These are phyloP conservation scores for Phaseolus coccineus DNA, from an alignment of 331 rosid species.

Conservation along the genomic window DNA sequence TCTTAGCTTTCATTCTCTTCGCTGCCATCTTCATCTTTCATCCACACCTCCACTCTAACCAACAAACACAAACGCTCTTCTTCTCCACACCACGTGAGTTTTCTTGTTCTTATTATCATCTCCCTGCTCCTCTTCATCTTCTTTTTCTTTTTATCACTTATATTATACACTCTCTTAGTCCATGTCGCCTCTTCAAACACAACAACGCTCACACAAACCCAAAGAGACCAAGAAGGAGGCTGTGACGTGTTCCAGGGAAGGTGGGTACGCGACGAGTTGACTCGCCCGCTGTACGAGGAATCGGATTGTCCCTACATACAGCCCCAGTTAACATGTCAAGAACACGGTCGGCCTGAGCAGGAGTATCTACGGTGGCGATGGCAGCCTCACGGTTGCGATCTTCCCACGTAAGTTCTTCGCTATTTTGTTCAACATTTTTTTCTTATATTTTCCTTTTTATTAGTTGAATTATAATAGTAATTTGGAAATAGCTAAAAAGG, in stretches of 20 bases:
- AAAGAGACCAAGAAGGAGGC: slow-evolving; percentile 38
- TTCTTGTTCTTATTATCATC: not conserved
- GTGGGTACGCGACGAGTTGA: slow-evolving; percentile 86
- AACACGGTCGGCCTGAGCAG: slow-evolving; percentile 80
- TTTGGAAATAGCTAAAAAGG: not conserved
- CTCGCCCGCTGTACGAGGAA: slow-evolving; percentile 80
- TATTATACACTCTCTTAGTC: no score
- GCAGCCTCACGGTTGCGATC: slow-evolving; percentile 88
- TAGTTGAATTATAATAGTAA: no score
- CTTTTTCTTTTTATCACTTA: no score
- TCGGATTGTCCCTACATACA: slow-evolving; percentile 96
- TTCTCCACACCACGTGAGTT: slow-evolving; percentile 58
- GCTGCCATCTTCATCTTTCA: slow-evolving; percentile 70
- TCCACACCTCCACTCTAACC: slow-evolving; percentile 52
- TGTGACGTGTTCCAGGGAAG: slow-evolving; percentile 80
- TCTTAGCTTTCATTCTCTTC: slow-evolving; percentile 74
- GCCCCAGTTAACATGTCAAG: slow-evolving; percentile 89
- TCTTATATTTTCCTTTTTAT: no score
- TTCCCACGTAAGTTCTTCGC: slow-evolving; percentile 64
- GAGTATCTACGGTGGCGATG: slow-evolving; percentile 79
- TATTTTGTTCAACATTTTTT: not conserved
- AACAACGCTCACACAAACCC: slow-evolving; percentile 49
- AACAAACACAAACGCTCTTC: slow-evolving; percentile 29
- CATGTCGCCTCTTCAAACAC: not conserved
- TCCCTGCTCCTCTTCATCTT: no score